Conservation (phyloP, 257 asterid genomes). For the Lycium ferocissimum region DNA sequence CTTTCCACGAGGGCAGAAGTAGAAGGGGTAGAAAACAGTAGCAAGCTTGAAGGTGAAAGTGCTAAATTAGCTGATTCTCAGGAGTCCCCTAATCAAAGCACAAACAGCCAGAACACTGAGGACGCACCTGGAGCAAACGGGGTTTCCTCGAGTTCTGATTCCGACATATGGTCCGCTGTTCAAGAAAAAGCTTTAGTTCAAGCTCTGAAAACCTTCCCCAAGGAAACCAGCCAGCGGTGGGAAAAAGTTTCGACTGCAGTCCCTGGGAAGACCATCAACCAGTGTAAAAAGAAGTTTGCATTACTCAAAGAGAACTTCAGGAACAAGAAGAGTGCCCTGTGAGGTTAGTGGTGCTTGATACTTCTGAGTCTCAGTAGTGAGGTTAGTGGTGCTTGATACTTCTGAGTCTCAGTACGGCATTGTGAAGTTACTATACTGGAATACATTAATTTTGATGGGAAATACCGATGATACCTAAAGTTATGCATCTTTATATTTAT, state of each 20-base stretch:
- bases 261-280: constrained; percentile 72
- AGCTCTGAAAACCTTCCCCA: constrained; percentile 89
- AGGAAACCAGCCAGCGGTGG: constrained; percentile 86
- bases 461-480: background rate
- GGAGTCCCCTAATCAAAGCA: constrained; percentile 41
- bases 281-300: constrained; percentile 77
- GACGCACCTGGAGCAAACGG: constrained; percentile 46
- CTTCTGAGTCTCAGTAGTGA: constrained; percentile 10
- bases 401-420: constrained; percentile 21
- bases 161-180: constrained; percentile 78
- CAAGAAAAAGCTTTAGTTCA: constrained; percentile 86
- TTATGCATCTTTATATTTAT: constrained; percentile 6
- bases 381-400: constrained; percentile 28
- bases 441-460: constrained; percentile 24
- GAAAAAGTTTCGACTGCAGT: constrained; percentile 87
- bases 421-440: constrained; percentile 26
- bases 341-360: constrained; percentile 30
- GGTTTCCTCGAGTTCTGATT: constrained; percentile 58
- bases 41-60: constrained; percentile 40
- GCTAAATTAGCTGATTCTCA: constrained; percentile 40
- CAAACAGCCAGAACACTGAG: constrained; percentile 42
- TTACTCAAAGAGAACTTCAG: constrained; percentile 84
- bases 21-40: constrained; percentile 44
- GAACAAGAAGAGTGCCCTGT: constrained; percentile 67
- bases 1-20: constrained; percentile 79